Percentiles rank a stretch among this genome's conserved stretches.
Evolutionary conservation across 257 asterid genomes (phyloP).

Genomic region (Handroanthus guayacan): DNA sequence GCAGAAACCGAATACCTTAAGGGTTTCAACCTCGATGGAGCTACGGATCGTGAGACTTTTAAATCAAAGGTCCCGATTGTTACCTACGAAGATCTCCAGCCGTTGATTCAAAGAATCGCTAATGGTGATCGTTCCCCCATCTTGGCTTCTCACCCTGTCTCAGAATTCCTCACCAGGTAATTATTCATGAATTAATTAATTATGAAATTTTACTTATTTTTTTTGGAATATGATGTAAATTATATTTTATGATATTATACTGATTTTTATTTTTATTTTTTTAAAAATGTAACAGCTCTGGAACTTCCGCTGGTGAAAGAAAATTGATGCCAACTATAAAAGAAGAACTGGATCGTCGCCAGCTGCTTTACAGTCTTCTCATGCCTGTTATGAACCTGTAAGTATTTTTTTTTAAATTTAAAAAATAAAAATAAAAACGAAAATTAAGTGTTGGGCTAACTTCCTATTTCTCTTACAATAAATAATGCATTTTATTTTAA

Average conservation of each 20-base stretch:
- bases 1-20: constrained; percentile 77
- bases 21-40: constrained; percentile 64
- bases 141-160: constrained; percentile 82
- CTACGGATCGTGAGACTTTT: constrained; percentile 68
- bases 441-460: too few species aligned
- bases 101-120: constrained; percentile 87
- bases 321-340: constrained; percentile 92
- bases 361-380: constrained; percentile 94
- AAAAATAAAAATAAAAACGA: too few species aligned
- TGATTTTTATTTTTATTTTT: neutral
- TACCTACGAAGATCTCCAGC: constrained; percentile 93
- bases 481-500: too few species aligned
- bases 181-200: neutral
- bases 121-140: constrained; percentile 89
- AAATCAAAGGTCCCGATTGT: constrained; percentile 78
- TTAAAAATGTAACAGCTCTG: constrained; percentile 39
- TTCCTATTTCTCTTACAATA: too few species aligned
- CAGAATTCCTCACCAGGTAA: constrained; percentile 97
- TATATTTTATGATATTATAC: neutral
- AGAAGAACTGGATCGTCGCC: constrained; percentile 96
- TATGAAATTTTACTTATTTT: neutral
- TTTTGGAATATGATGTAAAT: neutral
- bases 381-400: constrained; percentile 98
- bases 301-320: constrained; percentile 97
- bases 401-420: constrained; percentile 34